A percentile compares a stretch with the other conserved stretches of the same genome.
Conservation (phyloP, 1,284 basidiomycete genomes). For the Cryptococcus sp. region DNA sequence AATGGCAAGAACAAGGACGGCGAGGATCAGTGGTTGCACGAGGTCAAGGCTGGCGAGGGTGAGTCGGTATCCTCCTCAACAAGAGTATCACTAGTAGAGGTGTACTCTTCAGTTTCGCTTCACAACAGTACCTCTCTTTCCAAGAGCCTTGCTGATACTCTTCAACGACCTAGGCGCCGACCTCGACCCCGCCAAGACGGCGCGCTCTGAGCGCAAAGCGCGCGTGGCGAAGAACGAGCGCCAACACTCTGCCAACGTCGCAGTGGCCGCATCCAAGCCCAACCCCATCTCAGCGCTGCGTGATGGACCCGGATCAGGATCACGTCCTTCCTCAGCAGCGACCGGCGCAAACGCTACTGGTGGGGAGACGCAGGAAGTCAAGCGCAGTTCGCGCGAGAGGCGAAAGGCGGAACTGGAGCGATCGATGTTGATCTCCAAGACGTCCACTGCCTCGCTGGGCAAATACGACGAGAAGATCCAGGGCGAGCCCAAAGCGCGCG, state of each 20-base stretch:
- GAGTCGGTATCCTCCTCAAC: slow-evolving; percentile 43
- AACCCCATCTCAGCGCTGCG: slow-evolving; percentile 19
- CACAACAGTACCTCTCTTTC: too few relatives aligned
- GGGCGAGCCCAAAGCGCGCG: slow-evolving; percentile 84
- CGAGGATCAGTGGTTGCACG: slow-evolving; percentile 90
- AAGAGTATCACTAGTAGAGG: too few relatives aligned
- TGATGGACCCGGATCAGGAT: slow-evolving; percentile 5
- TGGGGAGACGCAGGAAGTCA: slow-evolving; percentile 21
- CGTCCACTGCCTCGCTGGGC: slow-evolving; percentile 91
- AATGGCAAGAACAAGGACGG: slow-evolving; percentile 85
- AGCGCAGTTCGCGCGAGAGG: slow-evolving; percentile 54
- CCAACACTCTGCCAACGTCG: slow-evolving; percentile 77
- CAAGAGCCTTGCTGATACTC: not conserved
- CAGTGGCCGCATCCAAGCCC: slow-evolving; percentile 58
- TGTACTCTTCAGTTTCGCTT: too few relatives aligned
- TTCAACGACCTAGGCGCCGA: slow-evolving; percentile 23
- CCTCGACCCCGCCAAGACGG: slow-evolving; percentile 73
- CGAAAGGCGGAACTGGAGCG: slow-evolving; percentile 76
- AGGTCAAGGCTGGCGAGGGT: slow-evolving; percentile 84
- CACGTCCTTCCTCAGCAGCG: slow-evolving; percentile 4
- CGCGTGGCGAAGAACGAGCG: slow-evolving; percentile 82
- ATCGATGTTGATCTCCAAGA: slow-evolving; percentile 74
- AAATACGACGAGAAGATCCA: slow-evolving; percentile 83
- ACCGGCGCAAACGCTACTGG: not conserved
- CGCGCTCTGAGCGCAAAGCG: slow-evolving; percentile 74